Conservation (phyloP, 306 rosid genomes). For the Morella rubra region DNA sequence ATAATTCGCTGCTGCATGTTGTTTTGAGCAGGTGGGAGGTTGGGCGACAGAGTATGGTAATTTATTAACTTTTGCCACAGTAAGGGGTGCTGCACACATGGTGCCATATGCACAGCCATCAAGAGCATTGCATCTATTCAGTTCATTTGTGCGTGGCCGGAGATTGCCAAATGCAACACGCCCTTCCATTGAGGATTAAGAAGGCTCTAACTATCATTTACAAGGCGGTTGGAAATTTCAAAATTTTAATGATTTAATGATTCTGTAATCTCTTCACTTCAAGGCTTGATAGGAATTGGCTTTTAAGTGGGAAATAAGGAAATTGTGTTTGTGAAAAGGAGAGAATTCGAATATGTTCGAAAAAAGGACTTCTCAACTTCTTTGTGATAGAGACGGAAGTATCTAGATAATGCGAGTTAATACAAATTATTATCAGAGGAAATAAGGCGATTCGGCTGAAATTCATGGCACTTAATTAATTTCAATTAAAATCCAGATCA, state of each 20-base stretch:
- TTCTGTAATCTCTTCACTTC: constrained; percentile 24
- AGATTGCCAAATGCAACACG: constrained; percentile 67
- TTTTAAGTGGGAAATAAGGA: neutral
- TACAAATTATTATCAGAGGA: neutral
- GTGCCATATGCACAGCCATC: constrained; percentile 92
- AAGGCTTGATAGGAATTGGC: constrained; percentile 2
- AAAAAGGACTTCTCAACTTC: neutral
- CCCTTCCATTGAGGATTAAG: constrained; percentile 43
- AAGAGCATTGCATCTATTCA: constrained; percentile 70
- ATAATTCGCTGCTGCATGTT: neutral
- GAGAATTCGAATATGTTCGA: neutral
- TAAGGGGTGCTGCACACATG: constrained; percentile 91
- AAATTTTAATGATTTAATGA: constrained; percentile 15
- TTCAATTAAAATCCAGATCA: too few species aligned
- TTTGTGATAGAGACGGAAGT: neutral
- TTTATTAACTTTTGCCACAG: constrained; percentile 70
- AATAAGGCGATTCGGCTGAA: neutral
- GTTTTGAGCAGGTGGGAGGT: constrained; percentile 56
- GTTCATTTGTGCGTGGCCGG: constrained; percentile 53
- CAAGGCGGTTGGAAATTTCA: neutral
- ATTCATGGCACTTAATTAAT: too few species aligned
- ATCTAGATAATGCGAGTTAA: neutral
- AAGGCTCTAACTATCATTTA: neutral
- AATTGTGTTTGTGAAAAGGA: constrained; percentile 4
- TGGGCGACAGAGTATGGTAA: constrained; percentile 91